phyloP scores from a whole-genome alignment of 345 rosid genomes.

The Euphorbia peplus region DNA sequence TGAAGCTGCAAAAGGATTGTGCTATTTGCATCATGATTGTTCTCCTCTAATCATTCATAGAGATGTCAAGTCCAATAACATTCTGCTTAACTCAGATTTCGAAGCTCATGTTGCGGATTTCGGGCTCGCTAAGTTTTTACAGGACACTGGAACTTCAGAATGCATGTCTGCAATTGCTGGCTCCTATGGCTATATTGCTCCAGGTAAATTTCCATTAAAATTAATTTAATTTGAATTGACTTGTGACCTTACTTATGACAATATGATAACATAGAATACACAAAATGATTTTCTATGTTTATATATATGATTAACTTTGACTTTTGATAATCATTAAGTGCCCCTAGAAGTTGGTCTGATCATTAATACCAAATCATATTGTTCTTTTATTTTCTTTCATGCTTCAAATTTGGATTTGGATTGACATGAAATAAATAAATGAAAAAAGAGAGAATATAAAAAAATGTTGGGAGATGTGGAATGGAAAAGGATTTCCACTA shows the following conservation, averaged over 20 bases:
- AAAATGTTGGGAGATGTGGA: neutral
- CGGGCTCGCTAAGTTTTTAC: slow-evolving; percentile 66
- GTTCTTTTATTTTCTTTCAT: too few species aligned
- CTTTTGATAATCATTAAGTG: slow-evolving; percentile 12
- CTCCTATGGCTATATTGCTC: slow-evolving; percentile 76
- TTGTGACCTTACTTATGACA: neutral
- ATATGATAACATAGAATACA: neutral
- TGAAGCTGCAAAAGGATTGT: slow-evolving; percentile 71
- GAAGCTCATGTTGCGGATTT: slow-evolving; percentile 80
- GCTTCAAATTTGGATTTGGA: slow-evolving; percentile 2
- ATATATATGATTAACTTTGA: slow-evolving; percentile 8
- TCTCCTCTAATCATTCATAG: slow-evolving; percentile 62
- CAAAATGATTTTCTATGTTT: too few species aligned
- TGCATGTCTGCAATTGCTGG: slow-evolving; percentile 80
- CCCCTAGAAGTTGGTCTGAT: neutral
- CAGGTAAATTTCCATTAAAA: slow-evolving; percentile 33
- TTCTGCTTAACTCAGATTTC: slow-evolving; percentile 52
- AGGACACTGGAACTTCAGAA: slow-evolving; percentile 50
- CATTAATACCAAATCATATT: too few species aligned
- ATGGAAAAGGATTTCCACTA: slow-evolving; percentile 25
- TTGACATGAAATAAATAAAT: neutral
- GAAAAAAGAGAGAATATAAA: neutral
- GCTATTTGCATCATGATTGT: slow-evolving; percentile 77
- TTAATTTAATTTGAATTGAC: neutral
- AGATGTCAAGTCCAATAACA: slow-evolving; percentile 75